These are phyloP conservation scores for Fusarium globosum DNA, from an alignment of 2,329 filamentous ascomycete species.

Conservation along the genomic window DNA sequence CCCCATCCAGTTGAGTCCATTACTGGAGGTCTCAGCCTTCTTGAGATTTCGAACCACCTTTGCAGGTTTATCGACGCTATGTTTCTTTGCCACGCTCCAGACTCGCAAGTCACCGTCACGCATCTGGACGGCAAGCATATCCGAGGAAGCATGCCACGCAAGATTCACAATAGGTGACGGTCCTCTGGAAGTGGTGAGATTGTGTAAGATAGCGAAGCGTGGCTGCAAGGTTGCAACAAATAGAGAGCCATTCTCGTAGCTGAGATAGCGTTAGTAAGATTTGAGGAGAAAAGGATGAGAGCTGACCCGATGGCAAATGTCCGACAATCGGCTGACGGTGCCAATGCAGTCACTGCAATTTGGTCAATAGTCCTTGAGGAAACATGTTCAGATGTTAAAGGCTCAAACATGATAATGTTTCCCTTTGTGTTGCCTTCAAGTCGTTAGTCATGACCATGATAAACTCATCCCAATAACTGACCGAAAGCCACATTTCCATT, in stretches of 20 bases:
- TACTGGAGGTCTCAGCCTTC: conserved; percentile 76
- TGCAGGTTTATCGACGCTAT: conserved; percentile 77
- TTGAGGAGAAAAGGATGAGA: background rate
- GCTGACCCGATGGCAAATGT: conserved; percentile 95
- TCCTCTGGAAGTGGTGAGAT: conserved; percentile 82
- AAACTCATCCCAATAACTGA: conserved; percentile 57
- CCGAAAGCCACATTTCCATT: conserved; percentile 98
- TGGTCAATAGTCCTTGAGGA: conserved; percentile 90
- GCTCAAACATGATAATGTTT: conserved; percentile 94
- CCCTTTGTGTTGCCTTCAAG: conserved; percentile 85
- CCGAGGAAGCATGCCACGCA: conserved; percentile 96
- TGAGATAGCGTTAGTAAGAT: conserved; percentile 52
- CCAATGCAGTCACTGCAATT: conserved; percentile 93
- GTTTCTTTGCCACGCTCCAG: conserved; percentile 92
- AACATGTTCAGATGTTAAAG: conserved; percentile 90
- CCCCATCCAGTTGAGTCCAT: conserved; percentile 92
- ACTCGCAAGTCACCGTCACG: conserved; percentile 92
- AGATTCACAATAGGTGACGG: conserved; percentile 90
- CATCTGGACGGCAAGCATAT: conserved; percentile 96
- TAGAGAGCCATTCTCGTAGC: conserved; percentile 94
- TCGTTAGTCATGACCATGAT: conserved; percentile 31
- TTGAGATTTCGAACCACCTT: conserved; percentile 91
- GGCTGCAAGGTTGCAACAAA: conserved; percentile 90
- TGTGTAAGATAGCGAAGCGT: conserved; percentile 93
- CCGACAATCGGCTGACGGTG: conserved; percentile 87